Conservation (phyloP, 805 yeast species). For the Tetrapisispora fleetii region DNA sequence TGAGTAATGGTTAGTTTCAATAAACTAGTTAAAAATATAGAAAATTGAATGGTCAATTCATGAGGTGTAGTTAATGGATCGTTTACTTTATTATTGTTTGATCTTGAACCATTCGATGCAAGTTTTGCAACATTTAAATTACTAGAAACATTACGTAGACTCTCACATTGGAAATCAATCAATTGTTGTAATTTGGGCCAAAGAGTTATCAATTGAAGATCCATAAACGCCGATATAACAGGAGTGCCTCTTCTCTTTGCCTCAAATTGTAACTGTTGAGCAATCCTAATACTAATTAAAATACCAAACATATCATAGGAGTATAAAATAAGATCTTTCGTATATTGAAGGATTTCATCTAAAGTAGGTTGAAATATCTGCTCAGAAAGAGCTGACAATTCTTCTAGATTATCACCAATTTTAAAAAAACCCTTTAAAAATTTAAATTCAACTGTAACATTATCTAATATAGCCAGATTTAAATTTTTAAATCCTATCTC, state of each 20-base stretch:
- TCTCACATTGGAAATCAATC: constrained; percentile 68
- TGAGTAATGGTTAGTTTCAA: constrained; percentile 42
- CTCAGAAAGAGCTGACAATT: constrained; percentile 38
- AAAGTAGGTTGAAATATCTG: constrained; percentile 47
- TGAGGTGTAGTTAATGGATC: constrained; percentile 37
- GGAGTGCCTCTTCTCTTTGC: constrained; percentile 65
- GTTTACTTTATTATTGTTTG: constrained; percentile 9
- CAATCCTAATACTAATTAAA: constrained; percentile 60
- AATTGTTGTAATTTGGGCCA: constrained; percentile 84
- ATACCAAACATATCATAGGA: constrained; percentile 72
- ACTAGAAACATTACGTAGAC: constrained; percentile 44
- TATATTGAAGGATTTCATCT: constrained; percentile 38
- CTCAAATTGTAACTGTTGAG: constrained; percentile 54
- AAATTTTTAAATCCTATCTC: constrained; percentile 69
- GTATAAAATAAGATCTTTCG: constrained; percentile 31
- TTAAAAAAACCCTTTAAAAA: constrained; percentile 66
- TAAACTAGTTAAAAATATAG: constrained; percentile 61
- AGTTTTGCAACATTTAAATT: constrained; percentile 26
- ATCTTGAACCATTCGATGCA: constrained; percentile 13
- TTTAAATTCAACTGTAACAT: constrained; percentile 64
- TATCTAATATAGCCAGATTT: constrained; percentile 64
- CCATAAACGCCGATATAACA: constrained; percentile 54
- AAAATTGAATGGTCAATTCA: constrained; percentile 68
- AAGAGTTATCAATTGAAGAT: constrained; percentile 50
- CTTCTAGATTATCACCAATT: constrained; percentile 32